Evolutionary conservation across 345 rosid species (phyloP), one percentile per base, ranked within the genome.

Genomic region (Mercurialis annua): DNA sequence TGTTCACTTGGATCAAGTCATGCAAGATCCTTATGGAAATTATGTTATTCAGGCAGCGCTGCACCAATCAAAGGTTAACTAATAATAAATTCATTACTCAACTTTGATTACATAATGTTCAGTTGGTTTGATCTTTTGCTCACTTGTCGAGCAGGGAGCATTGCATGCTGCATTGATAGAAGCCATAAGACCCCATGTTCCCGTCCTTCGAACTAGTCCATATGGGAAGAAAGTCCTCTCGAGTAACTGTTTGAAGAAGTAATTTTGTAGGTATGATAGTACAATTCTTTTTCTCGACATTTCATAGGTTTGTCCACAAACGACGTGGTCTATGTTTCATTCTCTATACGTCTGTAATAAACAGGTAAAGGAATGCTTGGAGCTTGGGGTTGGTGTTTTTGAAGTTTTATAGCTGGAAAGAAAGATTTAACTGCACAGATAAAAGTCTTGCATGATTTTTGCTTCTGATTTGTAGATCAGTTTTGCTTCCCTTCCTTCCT

Each of bases 1-100:
- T 75, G 73, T 83, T 60, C 81, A 80, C 73, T 57, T 88, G 48
- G 88, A 85, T 72, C 90, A 85, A 68, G 78, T 91, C 68, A 88
- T 91, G 95, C 85, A 86, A 72, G 91, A 91, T 74, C 92, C 92
- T 40, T 91, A 84, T 42, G 97, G 96, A 36, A 91, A 91, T 62
- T 91, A 84, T 58, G 96, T 91, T 47, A 75, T 88, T 53, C 97
- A 91, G 72, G 90, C 97, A 74, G 96, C 97, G 62, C 71, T 91
- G 65, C 78, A 75, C 18, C 83, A 70, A 53, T 81, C 86, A 43
- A 85, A 83, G 87, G 97, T 88, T 56, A 47, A 73, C n/a, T n/a
- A n/a, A n/a, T n/a, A n/a, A n/a, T 42, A 24, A 29, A 59, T 31
- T 47, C 31, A 24, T 53, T 33, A 34, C 50, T 65, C 27, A 27